A percentile compares a stretch with the other conserved stretches of the same genome.
These are phyloP conservation scores for Bacterosira constricta DNA, from an alignment of 108 stramenopile genomes.

Conservation along the genomic window DNA sequence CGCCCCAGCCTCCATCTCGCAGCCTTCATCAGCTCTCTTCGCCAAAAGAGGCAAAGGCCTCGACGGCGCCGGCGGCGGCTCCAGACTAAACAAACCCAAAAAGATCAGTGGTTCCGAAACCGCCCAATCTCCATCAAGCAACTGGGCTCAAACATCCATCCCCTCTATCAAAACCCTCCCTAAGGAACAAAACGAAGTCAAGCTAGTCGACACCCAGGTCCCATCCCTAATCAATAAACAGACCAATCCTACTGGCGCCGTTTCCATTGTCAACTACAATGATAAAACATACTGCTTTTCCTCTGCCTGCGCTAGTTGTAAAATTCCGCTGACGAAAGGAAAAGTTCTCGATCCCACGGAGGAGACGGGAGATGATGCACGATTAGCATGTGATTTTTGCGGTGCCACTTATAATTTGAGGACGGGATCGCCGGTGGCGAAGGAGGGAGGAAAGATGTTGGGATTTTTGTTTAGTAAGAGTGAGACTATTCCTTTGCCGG, in stretches of 20 bases:
- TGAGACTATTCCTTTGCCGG: conserved; percentile 42
- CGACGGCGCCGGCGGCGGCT: background rate
- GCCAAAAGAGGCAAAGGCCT: conserved; percentile 4
- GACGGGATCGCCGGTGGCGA: conserved; percentile 59
- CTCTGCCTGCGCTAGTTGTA: conserved; percentile 63
- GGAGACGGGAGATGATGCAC: conserved; percentile 42
- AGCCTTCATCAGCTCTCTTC: background rate
- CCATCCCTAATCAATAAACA: conserved; percentile 49
- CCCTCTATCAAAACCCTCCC: conserved; percentile 54
- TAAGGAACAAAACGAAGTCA: conserved; percentile 57
- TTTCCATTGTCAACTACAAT: conserved; percentile 64
- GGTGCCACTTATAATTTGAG: conserved; percentile 73
- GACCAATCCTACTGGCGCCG: conserved; percentile 83
- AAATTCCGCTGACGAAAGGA: conserved; percentile 81
- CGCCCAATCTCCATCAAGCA: conserved; percentile 26
- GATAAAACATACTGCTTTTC: conserved; percentile 68
- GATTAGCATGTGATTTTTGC: conserved; percentile 62
- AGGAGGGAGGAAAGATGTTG: conserved; percentile 56
- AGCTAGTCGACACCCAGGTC: conserved; percentile 62
- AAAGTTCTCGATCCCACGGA: conserved; percentile 53
- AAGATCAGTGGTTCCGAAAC: background rate
- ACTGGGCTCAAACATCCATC: conserved; percentile 42
- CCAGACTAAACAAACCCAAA: background rate
- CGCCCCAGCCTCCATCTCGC: background rate
- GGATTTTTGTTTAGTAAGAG: conserved; percentile 57